Evolutionary conservation across 2,329 filamentous ascomycete genomes (phyloP), one percentile per base, ranked within the genome.

Genomic region (Pseudogymnoascus sp.): DNA sequence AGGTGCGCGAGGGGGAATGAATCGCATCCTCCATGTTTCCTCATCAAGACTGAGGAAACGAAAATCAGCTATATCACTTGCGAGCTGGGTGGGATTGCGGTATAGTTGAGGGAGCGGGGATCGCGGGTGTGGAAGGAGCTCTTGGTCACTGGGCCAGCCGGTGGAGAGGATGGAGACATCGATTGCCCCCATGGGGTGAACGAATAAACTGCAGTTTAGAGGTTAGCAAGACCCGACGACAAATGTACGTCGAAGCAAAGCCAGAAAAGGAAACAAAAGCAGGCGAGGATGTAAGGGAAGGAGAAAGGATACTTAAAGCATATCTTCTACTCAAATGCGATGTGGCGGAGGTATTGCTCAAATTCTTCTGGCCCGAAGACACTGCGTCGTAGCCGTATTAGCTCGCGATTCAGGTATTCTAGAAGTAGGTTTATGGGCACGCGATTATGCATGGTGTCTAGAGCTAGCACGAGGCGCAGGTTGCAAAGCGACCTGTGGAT

Each of bases 381-480:
- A 3, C 16, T 30, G 25, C 25, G 43, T n/a, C 43, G 43, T 5
- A 54, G 43, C 25, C 43, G 43, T n/a, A 54, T 54, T n/a, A 54
- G 4, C 43, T 54, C 43, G 8, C 43, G 43, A 6, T 54, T 54
- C 9, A 54, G n/a, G 5, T 54, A 54, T 54, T 54, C 43, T 16
- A 54, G 43, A 54, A 54, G 25, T 9, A 54, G 43, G n/a, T 54
- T 33, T 54, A 54, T 54, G 25, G 43, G 43, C 8, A 54, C 43
- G n/a, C n/a, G 43, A n/a, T 54, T 54, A 25, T 54, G 43, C 43
- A 54, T 54, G 9, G 8, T 33, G n/a, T 54, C 43, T 12, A 54
- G 43, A 8, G 43, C 43, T 30, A 54, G 6, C 9, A 54, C n/a
- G 9, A 54, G 43, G n/a, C 43, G 43, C 9, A 54, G n/a, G 25